These are phyloP conservation scores for Podospora appendiculata DNA, from an alignment of 495 filamentous ascomycete species.

Conservation along the genomic window DNA sequence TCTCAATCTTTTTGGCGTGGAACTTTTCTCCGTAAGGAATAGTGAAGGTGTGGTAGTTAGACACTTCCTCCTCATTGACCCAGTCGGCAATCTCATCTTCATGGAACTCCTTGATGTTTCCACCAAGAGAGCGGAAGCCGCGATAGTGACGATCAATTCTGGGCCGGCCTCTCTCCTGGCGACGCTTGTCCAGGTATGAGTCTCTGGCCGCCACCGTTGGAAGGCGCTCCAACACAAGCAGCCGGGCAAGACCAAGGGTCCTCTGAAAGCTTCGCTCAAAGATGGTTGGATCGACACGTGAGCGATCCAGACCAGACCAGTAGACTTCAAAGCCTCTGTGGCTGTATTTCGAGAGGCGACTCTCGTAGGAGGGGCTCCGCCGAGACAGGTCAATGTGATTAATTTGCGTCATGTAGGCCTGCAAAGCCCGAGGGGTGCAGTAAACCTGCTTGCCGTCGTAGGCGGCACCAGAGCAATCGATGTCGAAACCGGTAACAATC, in stretches of 20 bases:
- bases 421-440: conserved; percentile 59
- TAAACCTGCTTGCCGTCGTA: conserved; percentile 74
- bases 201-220: conserved; percentile 60
- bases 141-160: conserved; percentile 18
- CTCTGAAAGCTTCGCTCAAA: conserved; percentile 70
- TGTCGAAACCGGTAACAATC: conserved; percentile 79
- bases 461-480: conserved; percentile 72
- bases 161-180: conserved; percentile 62
- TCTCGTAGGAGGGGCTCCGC: conserved; percentile 78
- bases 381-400: conserved; percentile 74
- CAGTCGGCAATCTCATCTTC: conserved; percentile 78
- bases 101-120: conserved; percentile 63
- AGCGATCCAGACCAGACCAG: conserved; percentile 64
- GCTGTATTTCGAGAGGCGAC: conserved; percentile 79
- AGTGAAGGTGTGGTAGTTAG: conserved; percentile 69
- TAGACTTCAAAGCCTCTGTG: conserved; percentile 77
- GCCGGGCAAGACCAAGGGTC: conserved; percentile 67
- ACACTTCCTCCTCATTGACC: conserved; percentile 64
- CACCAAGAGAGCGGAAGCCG: conserved; percentile 23
- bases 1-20: conserved; percentile 66
- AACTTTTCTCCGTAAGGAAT: conserved; percentile 69
- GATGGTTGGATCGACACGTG: conserved; percentile 71
- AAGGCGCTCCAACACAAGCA: conserved; percentile 72
- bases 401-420: conserved; percentile 68
- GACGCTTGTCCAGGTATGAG: conserved; percentile 54